phyloP scores from a whole-genome alignment of 768 basidiomycete species.

The Amanita thiersii region DNA sequence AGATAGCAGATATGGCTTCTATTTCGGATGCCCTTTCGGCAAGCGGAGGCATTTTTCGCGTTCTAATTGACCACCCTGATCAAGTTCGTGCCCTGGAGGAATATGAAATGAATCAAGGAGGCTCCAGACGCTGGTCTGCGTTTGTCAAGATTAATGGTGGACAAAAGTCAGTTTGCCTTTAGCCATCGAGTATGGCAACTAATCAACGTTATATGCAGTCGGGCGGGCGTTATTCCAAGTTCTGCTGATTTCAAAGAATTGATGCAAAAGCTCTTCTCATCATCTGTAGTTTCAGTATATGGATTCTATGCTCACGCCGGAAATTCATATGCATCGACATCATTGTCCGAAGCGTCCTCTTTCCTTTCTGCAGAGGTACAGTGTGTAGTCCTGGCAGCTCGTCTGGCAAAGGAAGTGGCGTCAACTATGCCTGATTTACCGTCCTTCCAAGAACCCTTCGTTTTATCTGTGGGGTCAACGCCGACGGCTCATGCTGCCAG shows the following conservation, averaged over 20 bases:
- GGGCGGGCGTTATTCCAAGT: constrained; percentile 56
- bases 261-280: constrained; percentile 41
- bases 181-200: background rate
- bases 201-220: constrained; percentile 34
- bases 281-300: constrained; percentile 52
- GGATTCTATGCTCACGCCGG: constrained; percentile 84
- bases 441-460: constrained; percentile 40
- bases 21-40: constrained; percentile 48
- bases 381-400: constrained; percentile 60
- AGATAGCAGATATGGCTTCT: constrained; percentile 58
- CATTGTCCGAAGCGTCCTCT: constrained; percentile 51
- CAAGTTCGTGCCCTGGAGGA: constrained; percentile 60
- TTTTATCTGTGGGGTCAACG: constrained; percentile 80
- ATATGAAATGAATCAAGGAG: constrained; percentile 37
- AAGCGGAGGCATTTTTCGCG: constrained; percentile 51
- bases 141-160: constrained; percentile 82
- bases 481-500: constrained; percentile 79
- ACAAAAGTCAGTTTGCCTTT: constrained; percentile 45
- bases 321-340: constrained; percentile 70
- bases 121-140: constrained; percentile 52
- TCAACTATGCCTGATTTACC: constrained; percentile 22
- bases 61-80: constrained; percentile 70
- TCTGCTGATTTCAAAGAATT: constrained; percentile 50
- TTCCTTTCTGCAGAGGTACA: constrained; percentile 66
- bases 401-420: constrained; percentile 41